Percentiles rank a stretch among this genome's conserved stretches.
Conservation (phyloP, 73 alveolate genomes). For the Tetrahymena thermophila region DNA sequence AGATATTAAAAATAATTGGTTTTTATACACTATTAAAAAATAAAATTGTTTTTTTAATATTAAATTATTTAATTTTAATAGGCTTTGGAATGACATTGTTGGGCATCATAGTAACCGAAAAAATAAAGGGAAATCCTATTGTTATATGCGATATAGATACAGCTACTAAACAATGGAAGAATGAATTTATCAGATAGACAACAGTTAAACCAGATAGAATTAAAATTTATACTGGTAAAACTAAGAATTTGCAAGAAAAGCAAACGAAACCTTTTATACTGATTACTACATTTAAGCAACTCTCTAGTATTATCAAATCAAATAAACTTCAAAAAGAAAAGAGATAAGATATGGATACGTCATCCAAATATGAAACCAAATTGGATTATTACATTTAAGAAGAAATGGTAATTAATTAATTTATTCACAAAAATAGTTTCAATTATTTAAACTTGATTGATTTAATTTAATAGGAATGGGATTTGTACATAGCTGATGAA, state of each 20-base stretch:
- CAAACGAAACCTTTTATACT: background rate
- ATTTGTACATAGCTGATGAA: background rate
- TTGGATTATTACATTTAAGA: background rate
- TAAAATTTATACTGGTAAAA: background rate
- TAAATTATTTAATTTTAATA: background rate
- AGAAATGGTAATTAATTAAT: background rate
- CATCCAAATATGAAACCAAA: background rate
- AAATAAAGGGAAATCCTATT: constrained; percentile 16
- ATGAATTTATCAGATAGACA: constrained; percentile 2
- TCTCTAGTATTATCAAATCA: background rate
- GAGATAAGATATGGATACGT: background rate
- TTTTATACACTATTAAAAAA: background rate
- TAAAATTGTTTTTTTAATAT: background rate
- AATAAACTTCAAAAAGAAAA: background rate
- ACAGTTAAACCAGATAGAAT: background rate
- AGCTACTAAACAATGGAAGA: constrained; percentile 30
- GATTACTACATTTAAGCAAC: background rate
- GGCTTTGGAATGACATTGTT: constrained; percentile 37
- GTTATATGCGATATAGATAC: constrained; percentile 36
- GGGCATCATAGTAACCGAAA: constrained; percentile 29
- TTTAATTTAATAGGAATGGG: background rate
- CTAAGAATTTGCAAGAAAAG: background rate
- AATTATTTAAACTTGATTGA: background rate
- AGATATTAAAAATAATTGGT: too few species aligned
- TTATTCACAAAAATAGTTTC: too few species aligned